A percentile compares a stretch with the other conserved stretches of the same genome.
Conservation (phyloP, 75 land plant species). For the Cupressus sempervirens region DNA sequence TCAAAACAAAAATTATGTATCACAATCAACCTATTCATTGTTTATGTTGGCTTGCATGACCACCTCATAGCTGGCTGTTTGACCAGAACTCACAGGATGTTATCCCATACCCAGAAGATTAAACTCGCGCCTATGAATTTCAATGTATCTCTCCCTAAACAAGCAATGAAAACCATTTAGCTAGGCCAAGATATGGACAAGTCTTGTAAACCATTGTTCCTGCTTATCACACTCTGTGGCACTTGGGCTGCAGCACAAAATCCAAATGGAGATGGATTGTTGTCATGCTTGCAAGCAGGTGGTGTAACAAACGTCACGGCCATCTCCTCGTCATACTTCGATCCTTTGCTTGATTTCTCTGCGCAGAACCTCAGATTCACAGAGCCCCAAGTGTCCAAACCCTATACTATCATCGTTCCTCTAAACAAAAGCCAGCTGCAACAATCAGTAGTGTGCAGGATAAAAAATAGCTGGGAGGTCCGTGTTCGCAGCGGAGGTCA, state of each 20-base stretch:
- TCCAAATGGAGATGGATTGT: background rate
- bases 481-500: constrained; percentile 38
- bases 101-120: no score
- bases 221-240: background rate
- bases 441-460: constrained; percentile 8
- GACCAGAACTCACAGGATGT: no score
- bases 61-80: no score
- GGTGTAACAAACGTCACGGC: background rate
- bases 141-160: no score
- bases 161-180: background rate
- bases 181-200: background rate
- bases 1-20: no score
- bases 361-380: constrained; percentile 37
- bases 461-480: background rate
- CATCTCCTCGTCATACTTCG: background rate
- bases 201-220: background rate
- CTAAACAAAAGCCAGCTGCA: background rate
- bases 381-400: constrained; percentile 12
- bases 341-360: constrained; percentile 17
- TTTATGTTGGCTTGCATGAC: no score
- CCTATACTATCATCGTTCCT: constrained; percentile 19
- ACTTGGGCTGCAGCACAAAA: background rate
- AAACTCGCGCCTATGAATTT: no score
- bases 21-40: no score
- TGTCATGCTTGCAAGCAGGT: background rate